These are phyloP conservation scores for Domatiomyces catenatus DNA, from an alignment of 2,329 filamentous ascomycete genomes.

Conservation along the genomic window DNA sequence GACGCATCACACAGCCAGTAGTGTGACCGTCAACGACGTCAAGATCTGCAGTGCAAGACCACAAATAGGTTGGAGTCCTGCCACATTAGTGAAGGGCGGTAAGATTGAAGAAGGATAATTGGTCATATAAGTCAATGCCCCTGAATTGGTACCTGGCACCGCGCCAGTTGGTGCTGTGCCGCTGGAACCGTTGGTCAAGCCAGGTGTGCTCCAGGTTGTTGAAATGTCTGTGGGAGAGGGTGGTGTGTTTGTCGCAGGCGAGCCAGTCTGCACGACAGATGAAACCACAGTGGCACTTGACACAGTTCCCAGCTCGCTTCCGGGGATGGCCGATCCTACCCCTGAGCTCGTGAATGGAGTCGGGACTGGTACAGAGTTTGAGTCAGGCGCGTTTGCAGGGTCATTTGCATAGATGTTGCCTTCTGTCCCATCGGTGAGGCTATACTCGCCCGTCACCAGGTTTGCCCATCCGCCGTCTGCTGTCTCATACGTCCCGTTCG, in stretches of 20 bases:
- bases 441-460: conserved; percentile 31
- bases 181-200: not conserved
- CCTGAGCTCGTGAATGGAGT: conserved; percentile 32
- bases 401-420: conserved; percentile 32
- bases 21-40: not conserved
- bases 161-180: not conserved
- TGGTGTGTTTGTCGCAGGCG: conserved; percentile 3
- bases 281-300: conserved; percentile 9
- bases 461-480: conserved; percentile 26
- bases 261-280: not conserved
- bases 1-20: not conserved
- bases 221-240: conserved; percentile 1
- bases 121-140: not conserved
- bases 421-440: conserved; percentile 22
- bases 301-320: conserved; percentile 27
- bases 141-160: not conserved
- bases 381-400: conserved; percentile 28
- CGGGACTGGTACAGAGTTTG: conserved; percentile 29
- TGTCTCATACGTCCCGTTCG: conserved; percentile 29
- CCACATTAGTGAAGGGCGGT: conserved; percentile 3
- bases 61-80: not conserved
- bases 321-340: conserved; percentile 32
- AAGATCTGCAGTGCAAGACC: not conserved
- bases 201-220: not conserved
- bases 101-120: conserved; percentile 2